Conservation (phyloP, 345 rosid genomes). For the Microthlaspi erraticum region DNA sequence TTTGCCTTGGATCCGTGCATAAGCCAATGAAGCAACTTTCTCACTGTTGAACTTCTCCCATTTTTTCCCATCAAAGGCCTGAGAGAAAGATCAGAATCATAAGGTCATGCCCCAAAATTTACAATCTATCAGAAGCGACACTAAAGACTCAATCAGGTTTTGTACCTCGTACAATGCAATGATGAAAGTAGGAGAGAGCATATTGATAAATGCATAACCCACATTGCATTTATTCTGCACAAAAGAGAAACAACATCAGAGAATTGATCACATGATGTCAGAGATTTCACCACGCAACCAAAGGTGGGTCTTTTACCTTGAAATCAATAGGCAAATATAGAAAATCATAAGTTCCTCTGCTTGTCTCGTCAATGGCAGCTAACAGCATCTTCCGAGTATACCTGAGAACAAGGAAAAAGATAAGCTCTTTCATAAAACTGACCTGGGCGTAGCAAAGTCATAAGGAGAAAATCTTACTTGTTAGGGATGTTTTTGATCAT, state of each 20-base stretch:
- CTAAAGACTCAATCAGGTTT: slow-evolving; percentile 16
- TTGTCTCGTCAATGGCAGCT: slow-evolving; percentile 75
- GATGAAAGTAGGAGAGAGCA: slow-evolving; percentile 73
- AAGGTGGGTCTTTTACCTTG: slow-evolving; percentile 51
- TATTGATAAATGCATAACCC: slow-evolving; percentile 84
- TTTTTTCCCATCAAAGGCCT: slow-evolving; percentile 80
- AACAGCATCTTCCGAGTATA: slow-evolving; percentile 81
- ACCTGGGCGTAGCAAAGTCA: not conserved
- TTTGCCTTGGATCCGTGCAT: slow-evolving; percentile 83
- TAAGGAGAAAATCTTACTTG: slow-evolving; percentile 46
- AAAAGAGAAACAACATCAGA: not conserved
- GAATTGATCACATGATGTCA: slow-evolving; percentile 22
- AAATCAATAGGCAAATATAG: slow-evolving; percentile 81
- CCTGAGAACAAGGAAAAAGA: slow-evolving; percentile 43
- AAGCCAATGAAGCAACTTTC: slow-evolving; percentile 83
- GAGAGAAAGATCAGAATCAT: slow-evolving; percentile 21
- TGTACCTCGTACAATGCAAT: slow-evolving; percentile 70
- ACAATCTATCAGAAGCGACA: slow-evolving; percentile 16
- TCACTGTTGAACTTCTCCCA: slow-evolving; percentile 90
- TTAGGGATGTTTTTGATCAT: slow-evolving; percentile 69
- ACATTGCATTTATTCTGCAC: slow-evolving; percentile 86
- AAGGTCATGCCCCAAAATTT: not conserved
- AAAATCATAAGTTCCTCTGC: slow-evolving; percentile 70
- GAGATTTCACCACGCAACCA: slow-evolving; percentile 16
- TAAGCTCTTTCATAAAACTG: not conserved